Percentiles rank a stretch among this genome's conserved stretches.
phyloP scores from a whole-genome alignment of 768 basidiomycete species.

The Nevesoporus exiguus region DNA sequence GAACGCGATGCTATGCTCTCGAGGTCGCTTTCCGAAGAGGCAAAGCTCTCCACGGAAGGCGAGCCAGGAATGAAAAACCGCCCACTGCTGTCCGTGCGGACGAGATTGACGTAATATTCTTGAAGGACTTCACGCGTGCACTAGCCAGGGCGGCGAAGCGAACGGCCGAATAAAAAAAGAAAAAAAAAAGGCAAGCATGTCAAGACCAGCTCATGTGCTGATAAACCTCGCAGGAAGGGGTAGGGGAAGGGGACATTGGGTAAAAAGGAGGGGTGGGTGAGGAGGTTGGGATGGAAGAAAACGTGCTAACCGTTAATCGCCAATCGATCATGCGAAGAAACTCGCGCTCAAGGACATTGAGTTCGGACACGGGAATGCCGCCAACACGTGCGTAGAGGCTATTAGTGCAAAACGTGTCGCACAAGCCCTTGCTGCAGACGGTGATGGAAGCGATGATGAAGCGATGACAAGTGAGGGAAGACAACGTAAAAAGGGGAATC shows the following conservation, averaged over 20 bases:
- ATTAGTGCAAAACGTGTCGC: constrained; percentile 95
- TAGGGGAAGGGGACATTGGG: neutral
- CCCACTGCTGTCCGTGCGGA: constrained; percentile 73
- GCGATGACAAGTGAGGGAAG: constrained; percentile 95
- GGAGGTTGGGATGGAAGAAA: constrained; percentile 18
- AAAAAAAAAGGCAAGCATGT: constrained; percentile 15
- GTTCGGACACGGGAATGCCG: constrained; percentile 85
- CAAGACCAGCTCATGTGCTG: constrained; percentile 18
- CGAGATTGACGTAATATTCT: constrained; percentile 92
- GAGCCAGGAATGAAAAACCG: constrained; percentile 51
- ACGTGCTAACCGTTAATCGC: constrained; percentile 79
- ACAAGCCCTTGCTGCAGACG: constrained; percentile 91
- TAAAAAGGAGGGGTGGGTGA: constrained; percentile 12
- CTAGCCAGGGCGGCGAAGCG: constrained; percentile 37
- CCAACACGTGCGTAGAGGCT: constrained; percentile 94
- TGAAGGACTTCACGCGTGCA: constrained; percentile 88
- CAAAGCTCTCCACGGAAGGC: constrained; percentile 38
- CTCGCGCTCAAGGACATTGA: constrained; percentile 93
- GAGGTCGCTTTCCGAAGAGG: constrained; percentile 51
- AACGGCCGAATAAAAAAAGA: neutral
- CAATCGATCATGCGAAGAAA: constrained; percentile 91
- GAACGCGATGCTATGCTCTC: constrained; percentile 51
- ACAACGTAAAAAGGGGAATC: constrained; percentile 85
- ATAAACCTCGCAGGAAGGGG: constrained; percentile 1
- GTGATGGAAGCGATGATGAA: constrained; percentile 94